These are phyloP conservation scores for Neoboletus subvelutipes DNA, from an alignment of 768 basidiomycete genomes.

Conservation along the genomic window DNA sequence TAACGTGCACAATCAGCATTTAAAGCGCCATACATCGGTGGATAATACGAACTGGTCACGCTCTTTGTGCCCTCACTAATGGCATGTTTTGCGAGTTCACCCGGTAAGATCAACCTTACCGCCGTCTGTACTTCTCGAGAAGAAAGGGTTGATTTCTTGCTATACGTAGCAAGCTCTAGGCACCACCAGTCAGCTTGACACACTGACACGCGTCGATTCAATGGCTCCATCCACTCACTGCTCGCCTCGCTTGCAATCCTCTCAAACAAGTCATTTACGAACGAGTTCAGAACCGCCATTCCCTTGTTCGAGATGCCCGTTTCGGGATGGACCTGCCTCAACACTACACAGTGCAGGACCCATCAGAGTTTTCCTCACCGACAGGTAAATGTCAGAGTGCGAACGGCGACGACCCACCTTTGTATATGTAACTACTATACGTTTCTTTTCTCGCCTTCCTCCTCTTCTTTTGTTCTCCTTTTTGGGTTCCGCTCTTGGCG, in stretches of 20 bases:
- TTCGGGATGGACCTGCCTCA: conserved; percentile 74
- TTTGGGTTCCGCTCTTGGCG: conserved; percentile 12
- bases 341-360: conserved; percentile 31
- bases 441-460: conserved; percentile 59
- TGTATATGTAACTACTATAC: conserved; percentile 66
- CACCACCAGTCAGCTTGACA: background rate
- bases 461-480: conserved; percentile 50
- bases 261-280: conserved; percentile 64
- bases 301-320: conserved; percentile 73
- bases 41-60: conserved; percentile 42
- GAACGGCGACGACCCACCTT: conserved; percentile 35
- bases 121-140: conserved; percentile 72
- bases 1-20: background rate
- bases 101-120: conserved; percentile 68
- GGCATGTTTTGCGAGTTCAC: conserved; percentile 73
- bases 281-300: conserved; percentile 59
- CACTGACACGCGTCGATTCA: background rate
- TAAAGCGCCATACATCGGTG: background rate
- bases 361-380: background rate
- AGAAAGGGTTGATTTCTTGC: conserved; percentile 73
- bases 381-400: too few species aligned
- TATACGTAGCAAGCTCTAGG: conserved; percentile 62
- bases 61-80: conserved; percentile 74
- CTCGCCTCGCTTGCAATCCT: conserved; percentile 54
- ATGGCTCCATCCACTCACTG: conserved; percentile 32